phyloP scores from a whole-genome alignment of 257 asterid genomes.

The Marsdenia floribunda region DNA sequence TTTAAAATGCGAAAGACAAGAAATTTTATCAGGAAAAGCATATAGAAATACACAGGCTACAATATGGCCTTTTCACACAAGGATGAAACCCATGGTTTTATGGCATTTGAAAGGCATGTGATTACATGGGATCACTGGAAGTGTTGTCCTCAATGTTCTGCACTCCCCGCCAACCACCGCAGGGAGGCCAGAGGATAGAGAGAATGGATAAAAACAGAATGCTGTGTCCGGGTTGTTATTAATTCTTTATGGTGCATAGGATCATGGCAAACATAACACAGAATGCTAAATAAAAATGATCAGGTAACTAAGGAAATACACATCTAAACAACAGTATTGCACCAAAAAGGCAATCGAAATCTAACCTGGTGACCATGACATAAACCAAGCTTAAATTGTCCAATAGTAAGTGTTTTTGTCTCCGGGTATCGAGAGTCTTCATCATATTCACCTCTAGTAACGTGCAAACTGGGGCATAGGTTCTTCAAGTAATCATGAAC shows the following conservation, averaged over 20 bases:
- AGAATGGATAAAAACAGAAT: neutral
- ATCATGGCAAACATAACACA: neutral
- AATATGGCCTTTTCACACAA: neutral
- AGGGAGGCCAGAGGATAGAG: neutral
- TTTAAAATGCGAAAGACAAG: neutral
- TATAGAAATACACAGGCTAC: neutral
- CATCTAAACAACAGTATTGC: neutral
- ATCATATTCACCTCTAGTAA: conserved; percentile 29
- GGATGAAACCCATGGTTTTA: neutral
- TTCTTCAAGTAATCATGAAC: conserved; percentile 30
- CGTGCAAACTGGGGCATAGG: conserved; percentile 27
- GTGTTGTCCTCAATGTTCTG: neutral
- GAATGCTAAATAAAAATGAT: neutral
- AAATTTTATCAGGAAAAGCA: neutral
- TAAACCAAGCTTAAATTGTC: conserved; percentile 31
- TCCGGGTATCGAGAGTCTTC: conserved; percentile 27
- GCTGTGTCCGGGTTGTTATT: neutral
- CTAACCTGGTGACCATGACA: conserved; percentile 31
- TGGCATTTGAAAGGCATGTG: neutral
- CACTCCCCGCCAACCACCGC: neutral
- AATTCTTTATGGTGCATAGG: neutral
- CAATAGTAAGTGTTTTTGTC: conserved; percentile 30
- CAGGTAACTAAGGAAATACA: neutral
- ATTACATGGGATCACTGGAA: neutral
- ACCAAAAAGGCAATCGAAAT: neutral